Evolutionary conservation across 2,329 filamentous ascomycete genomes (phyloP).

Genomic region (Exophiala sp.): DNA sequence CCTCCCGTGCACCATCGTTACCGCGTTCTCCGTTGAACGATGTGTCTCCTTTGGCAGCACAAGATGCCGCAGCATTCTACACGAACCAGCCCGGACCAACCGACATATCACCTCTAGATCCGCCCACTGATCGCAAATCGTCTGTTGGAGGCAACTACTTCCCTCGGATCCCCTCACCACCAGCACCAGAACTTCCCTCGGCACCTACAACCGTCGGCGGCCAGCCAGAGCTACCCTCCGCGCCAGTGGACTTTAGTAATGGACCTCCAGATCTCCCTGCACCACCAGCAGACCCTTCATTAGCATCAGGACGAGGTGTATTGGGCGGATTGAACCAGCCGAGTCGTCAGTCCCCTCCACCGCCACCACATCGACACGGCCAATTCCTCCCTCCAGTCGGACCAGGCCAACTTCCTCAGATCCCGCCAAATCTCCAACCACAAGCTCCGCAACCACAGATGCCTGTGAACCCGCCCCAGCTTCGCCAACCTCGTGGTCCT

Average conservation of each 20-base stretch:
- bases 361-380: slow-evolving; percentile 25
- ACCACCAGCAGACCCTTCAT: slow-evolving; percentile 11
- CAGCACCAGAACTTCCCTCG: slow-evolving; percentile 34
- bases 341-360: slow-evolving; percentile 11
- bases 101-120: slow-evolving; percentile 54
- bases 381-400: slow-evolving; percentile 13
- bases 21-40: slow-evolving; percentile 15
- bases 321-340: slow-evolving; percentile 15
- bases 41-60: slow-evolving; percentile 24
- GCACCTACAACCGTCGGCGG: slow-evolving; percentile 25
- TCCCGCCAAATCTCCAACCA: slow-evolving; percentile 29
- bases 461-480: slow-evolving; percentile 17
- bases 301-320: slow-evolving; percentile 9
- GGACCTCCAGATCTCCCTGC: slow-evolving; percentile 4
- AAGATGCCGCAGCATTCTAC: slow-evolving; percentile 35
- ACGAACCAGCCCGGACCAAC: slow-evolving; percentile 34
- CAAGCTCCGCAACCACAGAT: slow-evolving; percentile 16
- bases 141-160: slow-evolving; percentile 59
- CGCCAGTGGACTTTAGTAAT: slow-evolving; percentile 24
- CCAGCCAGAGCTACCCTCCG: slow-evolving; percentile 25
- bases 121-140: slow-evolving; percentile 42
- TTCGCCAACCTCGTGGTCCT: slow-evolving; percentile 18
- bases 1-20: slow-evolving; percentile 30
- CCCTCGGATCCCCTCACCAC: slow-evolving; percentile 46
- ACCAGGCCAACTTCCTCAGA: slow-evolving; percentile 15